phyloP scores from a whole-genome alignment of 345 rosid genomes.

The Sonneratia alba region DNA sequence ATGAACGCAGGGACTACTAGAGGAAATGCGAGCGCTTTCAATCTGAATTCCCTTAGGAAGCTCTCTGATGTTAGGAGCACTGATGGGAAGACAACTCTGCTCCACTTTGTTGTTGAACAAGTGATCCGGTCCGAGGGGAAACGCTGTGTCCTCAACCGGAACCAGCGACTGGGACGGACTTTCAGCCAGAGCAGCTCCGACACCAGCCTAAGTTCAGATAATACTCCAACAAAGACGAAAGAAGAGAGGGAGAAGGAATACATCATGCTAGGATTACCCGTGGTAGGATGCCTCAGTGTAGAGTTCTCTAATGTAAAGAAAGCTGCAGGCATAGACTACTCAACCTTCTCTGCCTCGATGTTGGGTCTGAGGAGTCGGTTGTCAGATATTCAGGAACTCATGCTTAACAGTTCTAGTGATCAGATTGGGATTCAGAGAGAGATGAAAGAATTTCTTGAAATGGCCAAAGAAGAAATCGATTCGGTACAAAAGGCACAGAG shows the following conservation, averaged over 20 bases:
- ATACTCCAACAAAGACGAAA: constrained; percentile 18
- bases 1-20: constrained; percentile 90
- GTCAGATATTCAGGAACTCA: constrained; percentile 27
- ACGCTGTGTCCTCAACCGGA: constrained; percentile 47
- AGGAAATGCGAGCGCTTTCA: constrained; percentile 86
- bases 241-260: constrained; percentile 61
- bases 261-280: constrained; percentile 55
- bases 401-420: constrained; percentile 19
- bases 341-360: constrained; percentile 31
- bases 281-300: constrained; percentile 62
- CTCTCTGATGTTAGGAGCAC: constrained; percentile 78
- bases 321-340: constrained; percentile 63
- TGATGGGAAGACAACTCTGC: constrained; percentile 71
- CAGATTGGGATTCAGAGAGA: constrained; percentile 36
- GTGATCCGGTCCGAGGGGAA: constrained; percentile 73
- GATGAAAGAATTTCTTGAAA: constrained; percentile 44
- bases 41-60: constrained; percentile 58
- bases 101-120: constrained; percentile 81
- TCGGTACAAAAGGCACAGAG: constrained; percentile 37
- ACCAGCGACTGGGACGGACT: constrained; percentile 29
- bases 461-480: constrained; percentile 52
- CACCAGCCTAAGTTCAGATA: constrained; percentile 12
- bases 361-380: constrained; percentile 34
- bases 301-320: constrained; percentile 71
- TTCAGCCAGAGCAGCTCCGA: constrained; percentile 22